A percentile compares a stretch with the other conserved stretches of the same genome.
Conservation (phyloP, 2,329 filamentous ascomycete genomes). For the Hypoxylon sp. region DNA sequence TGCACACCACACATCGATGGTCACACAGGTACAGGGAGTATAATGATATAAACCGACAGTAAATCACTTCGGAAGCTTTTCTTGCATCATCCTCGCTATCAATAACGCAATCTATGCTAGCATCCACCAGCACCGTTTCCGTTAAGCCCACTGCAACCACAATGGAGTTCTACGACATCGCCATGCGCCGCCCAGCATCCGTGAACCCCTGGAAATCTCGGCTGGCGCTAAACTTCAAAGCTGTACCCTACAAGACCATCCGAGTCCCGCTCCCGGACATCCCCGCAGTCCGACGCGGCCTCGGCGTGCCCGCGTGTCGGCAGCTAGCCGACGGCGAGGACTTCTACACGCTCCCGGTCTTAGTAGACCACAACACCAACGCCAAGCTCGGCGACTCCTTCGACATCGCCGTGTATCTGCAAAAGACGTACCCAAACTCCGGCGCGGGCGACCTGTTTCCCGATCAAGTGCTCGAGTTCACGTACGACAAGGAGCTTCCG, state of each 20-base stretch:
- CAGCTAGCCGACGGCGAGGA: conserved; percentile 64
- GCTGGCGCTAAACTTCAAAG: conserved; percentile 54
- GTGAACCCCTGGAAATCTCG: conserved; percentile 48
- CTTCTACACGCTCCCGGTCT: conserved; percentile 67
- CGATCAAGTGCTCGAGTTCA: too few species aligned
- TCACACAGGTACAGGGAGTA: too few species aligned
- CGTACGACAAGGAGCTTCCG: too few species aligned
- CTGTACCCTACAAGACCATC: conserved; percentile 44
- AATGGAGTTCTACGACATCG: conserved; percentile 5
- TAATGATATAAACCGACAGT: too few species aligned
- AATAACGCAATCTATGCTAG: too few species aligned
- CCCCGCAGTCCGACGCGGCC: conserved; percentile 53
- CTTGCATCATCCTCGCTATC: too few species aligned
- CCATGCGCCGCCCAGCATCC: conserved; percentile 29
- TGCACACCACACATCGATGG: too few species aligned
- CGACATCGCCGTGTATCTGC: conserved; percentile 68
- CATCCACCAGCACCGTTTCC: too few species aligned
- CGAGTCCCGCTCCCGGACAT: conserved; percentile 65
- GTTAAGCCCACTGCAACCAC: too few species aligned
- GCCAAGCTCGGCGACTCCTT: conserved; percentile 67
- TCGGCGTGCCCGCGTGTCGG: conserved; percentile 59
- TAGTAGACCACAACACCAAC: conserved; percentile 58
- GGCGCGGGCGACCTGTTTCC: too few species aligned
- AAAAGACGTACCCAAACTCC: conserved; percentile 14
- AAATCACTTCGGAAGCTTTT: too few species aligned